phyloP scores from a whole-genome alignment of 225 moss, liverwort and hornwort genomes.

The Takakia lepidozioides region DNA sequence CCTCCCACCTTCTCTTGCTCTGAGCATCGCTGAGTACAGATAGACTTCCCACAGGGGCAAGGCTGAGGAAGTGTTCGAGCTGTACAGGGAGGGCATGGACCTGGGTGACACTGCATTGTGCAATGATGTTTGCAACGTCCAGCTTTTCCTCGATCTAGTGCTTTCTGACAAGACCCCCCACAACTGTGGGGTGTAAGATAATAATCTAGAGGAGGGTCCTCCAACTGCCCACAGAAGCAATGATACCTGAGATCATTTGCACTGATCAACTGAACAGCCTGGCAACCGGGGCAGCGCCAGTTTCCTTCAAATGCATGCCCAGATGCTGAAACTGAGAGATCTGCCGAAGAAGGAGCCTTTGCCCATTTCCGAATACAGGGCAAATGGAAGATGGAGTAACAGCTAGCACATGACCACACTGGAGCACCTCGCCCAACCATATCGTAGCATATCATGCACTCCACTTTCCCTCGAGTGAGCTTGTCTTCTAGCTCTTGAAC shows the following conservation, averaged over 20 bases:
- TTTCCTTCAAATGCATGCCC: constrained; percentile 58
- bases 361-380: constrained; percentile 89
- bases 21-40: constrained; percentile 57
- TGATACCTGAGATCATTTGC: constrained; percentile 74
- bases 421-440: constrained; percentile 68
- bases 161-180: constrained; percentile 84
- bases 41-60: constrained; percentile 85
- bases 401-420: constrained; percentile 88
- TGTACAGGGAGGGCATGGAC: constrained; percentile 92
- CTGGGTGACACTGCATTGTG: constrained; percentile 94
- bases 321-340: constrained; percentile 52
- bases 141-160: constrained; percentile 63
- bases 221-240: constrained; percentile 87
- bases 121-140: constrained; percentile 86
- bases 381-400: constrained; percentile 88
- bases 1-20: constrained; percentile 61
- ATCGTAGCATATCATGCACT: constrained; percentile 98
- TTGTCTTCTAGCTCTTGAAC: constrained; percentile 93
- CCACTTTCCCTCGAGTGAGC: constrained; percentile 63
- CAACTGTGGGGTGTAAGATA: constrained; percentile 96
- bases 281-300: constrained; percentile 99
- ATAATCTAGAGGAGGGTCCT: constrained; percentile 67
- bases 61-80: constrained; percentile 72
- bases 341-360: constrained; percentile 73
- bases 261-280: constrained; percentile 67